Evolutionary conservation across 495 filamentous ascomycete species (phyloP), one percentile per base, ranked within the genome.

Genomic region (Hypoxylon lienhwacheense): DNA sequence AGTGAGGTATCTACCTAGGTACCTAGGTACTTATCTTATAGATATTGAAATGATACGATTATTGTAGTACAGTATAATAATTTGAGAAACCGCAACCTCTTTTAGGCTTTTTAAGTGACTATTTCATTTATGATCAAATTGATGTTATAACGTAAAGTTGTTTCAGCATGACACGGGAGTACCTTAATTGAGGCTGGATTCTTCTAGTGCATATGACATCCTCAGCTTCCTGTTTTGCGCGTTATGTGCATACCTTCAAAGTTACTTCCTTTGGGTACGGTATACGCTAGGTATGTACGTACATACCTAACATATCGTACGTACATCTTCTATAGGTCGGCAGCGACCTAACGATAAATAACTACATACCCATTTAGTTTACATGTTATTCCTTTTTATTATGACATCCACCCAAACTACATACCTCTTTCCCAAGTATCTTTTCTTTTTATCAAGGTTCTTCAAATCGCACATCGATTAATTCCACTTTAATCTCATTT

Each of bases 171-270:
- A 59, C 53, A 49, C 55, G 45, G 43, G 25, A 29, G 34, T 14
- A 6, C 55, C n/a, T n/a, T n/a, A n/a, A n/a, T 45, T 40, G 49
- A 60, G 56, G 56, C 49, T 60, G 56, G 49, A 44, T 43, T 21
- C 21, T 41, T 35, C 33, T 26, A 40, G 33, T 58, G 54, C 54
- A 58, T 58, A 41, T 46, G 41, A 41, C 47, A 59, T 42, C 47
- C 53, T 47, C 55, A 53, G 55, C 47, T 59, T 53, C 47, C 48
- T 47, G 47, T 47, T 58, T 58, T 46, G 15, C 47, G 53, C 40
- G 53, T 50, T 26, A 43, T 48, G 28, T 56, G 37, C 17, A 33
- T 44, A 34, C 29, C 34, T 26, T 26, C 8, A 26, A 26, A 8
- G n/a, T n/a, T n/a, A n/a, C n/a, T n/a, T n/a, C n/a, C n/a, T n/a